Conservation (phyloP, 1,139 yeast genomes). For the Pneumocystis canis region DNA sequence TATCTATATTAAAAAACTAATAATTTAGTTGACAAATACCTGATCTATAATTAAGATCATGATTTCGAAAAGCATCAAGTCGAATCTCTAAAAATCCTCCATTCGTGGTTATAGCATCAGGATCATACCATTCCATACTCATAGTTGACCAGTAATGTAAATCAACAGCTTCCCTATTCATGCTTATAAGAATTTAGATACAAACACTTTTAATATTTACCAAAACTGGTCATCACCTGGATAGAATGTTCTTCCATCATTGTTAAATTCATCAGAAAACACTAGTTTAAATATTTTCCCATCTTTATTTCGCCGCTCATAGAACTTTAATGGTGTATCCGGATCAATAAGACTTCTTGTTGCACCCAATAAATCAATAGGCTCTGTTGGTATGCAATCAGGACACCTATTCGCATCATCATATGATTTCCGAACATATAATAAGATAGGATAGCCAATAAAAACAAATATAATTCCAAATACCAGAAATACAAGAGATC, state of each 20-base stretch:
- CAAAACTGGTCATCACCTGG: conserved; percentile 76
- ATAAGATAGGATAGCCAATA: conserved; percentile 12
- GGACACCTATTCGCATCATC: conserved; percentile 2
- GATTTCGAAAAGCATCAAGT: conserved; percentile 61
- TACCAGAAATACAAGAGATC: conserved; percentile 9
- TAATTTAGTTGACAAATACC: not conserved
- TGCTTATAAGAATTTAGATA: not conserved
- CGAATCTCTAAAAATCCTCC: conserved; percentile 52
- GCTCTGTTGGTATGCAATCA: conserved; percentile 19
- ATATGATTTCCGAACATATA: conserved; percentile 9
- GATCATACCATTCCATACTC: conserved; percentile 80
- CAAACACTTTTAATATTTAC: conserved; percentile 14
- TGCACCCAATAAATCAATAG: conserved; percentile 37
- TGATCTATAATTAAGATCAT: conserved; percentile 58
- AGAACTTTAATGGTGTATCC: conserved; percentile 54
- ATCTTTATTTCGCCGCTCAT: conserved; percentile 31
- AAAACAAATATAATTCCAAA: conserved; percentile 9
- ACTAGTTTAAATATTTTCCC: conserved; percentile 60
- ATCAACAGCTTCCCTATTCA: conserved; percentile 41
- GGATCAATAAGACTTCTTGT: conserved; percentile 54
- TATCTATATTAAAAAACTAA: not conserved
- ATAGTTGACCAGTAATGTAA: conserved; percentile 64
- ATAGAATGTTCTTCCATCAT: conserved; percentile 69
- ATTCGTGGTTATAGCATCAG: conserved; percentile 59
- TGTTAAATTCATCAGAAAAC: conserved; percentile 72